Evolutionary conservation across 1,284 basidiomycete genomes (phyloP).

Genomic region (Somion occarium): DNA sequence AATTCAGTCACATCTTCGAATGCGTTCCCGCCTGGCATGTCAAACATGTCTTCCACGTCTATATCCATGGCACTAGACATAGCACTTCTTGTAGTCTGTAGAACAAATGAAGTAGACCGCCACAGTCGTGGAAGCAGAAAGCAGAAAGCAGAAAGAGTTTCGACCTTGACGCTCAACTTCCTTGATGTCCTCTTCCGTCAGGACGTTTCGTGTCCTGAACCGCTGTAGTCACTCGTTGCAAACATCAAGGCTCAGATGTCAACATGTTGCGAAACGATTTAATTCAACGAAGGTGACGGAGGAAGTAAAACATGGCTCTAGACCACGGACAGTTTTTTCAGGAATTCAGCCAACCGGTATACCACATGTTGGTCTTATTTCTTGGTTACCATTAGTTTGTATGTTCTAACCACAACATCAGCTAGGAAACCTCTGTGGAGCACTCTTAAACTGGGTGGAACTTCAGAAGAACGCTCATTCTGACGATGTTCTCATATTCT

Average conservation of each 20-base stretch:
- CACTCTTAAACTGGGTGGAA: conserved; percentile 83
- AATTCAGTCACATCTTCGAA: conserved; percentile 58
- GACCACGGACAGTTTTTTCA: conserved; percentile 57
- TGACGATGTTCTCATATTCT: conserved; percentile 72
- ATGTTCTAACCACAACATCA: conserved; percentile 27
- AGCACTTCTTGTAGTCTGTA: background rate
- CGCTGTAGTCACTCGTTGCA: too few species aligned
- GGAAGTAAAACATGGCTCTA: background rate
- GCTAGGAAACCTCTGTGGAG: conserved; percentile 94
- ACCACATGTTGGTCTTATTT: conserved; percentile 64
- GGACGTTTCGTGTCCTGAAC: too few species aligned
- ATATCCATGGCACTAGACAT: conserved; percentile 16
- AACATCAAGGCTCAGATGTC: too few species aligned
- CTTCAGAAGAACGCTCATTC: conserved; percentile 60
- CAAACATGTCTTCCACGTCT: conserved; percentile 15
- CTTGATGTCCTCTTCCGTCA: too few species aligned
- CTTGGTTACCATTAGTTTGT: background rate
- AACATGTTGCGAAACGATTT: background rate
- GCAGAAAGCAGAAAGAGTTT: too few species aligned
- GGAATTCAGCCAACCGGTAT: conserved; percentile 85
- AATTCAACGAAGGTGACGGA: background rate
- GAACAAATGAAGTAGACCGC: too few species aligned
- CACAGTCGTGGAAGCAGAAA: too few species aligned
- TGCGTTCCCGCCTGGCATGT: conserved; percentile 47
- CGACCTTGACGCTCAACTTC: too few species aligned